Evolutionary conservation across 345 rosid genomes (phyloP).

Genomic region (Cardamine chenopodiifolia): DNA sequence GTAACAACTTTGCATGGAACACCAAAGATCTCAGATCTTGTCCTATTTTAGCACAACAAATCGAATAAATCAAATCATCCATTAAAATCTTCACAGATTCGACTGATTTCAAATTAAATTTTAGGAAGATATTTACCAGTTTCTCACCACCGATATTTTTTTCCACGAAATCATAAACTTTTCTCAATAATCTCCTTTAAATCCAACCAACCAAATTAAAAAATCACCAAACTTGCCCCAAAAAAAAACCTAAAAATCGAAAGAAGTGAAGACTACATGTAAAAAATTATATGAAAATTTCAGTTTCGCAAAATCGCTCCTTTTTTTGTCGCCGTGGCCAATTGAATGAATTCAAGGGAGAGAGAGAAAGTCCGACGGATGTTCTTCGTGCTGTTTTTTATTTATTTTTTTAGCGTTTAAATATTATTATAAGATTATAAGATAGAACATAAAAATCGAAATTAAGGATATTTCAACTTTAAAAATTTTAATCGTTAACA

Average conservation of each 20-base stretch:
- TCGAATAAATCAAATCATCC: not conserved
- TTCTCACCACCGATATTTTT: not conserved
- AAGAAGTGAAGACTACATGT: not conserved
- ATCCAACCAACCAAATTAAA: not conserved
- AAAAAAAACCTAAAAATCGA: not conserved
- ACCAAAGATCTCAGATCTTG: conserved; percentile 43
- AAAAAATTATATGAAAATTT: not conserved
- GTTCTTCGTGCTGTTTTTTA: conserved; percentile 43
- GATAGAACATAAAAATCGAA: no score
- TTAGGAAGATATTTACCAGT: conserved; percentile 2
- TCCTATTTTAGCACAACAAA: conserved; percentile 4
- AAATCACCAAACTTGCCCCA: not conserved
- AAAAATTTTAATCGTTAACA: no score
- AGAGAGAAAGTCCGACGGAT: conserved; percentile 46
- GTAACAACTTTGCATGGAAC: conserved; percentile 42
- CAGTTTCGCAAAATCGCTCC: conserved; percentile 12
- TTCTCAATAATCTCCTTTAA: not conserved
- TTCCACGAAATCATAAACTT: not conserved
- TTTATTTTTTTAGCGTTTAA: no score
- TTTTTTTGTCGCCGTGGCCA: conserved; percentile 38
- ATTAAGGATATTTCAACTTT: no score
- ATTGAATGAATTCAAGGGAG: conserved; percentile 36
- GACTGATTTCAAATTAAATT: not conserved
- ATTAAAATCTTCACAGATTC: not conserved
- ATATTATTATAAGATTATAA: no score